Base-by-base conservation (phyloP, 2,329 filamentous ascomycete genomes). In the Sporothrix dimorphospora region DNA sequence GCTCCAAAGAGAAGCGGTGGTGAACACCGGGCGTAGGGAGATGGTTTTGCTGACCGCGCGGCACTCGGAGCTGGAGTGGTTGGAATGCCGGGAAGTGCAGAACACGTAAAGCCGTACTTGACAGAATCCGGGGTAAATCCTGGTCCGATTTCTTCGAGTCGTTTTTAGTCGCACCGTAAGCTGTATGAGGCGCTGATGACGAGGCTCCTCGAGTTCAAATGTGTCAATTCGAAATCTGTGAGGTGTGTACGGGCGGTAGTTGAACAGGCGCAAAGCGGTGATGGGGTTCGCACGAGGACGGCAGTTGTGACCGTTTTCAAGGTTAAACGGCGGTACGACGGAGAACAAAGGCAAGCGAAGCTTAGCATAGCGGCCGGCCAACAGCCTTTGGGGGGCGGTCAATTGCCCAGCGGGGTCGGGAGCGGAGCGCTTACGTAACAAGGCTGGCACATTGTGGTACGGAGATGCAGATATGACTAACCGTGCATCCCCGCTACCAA, bases 381-480 rank as follows among this genome's bases (percentile, higher is more conserved):
- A 27, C 38, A 63, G 59, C 24, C 42, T 49, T 47, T n/a, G n/a
- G 40, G 21, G 21, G 14, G 24, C 21, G 40, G 38, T 47, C 40
- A 42, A 27, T 53, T 19, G n/a, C 12, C 57, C 34, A 42, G 57
- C 38, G 57, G 57, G 57, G 57, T 61, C n/a, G 34, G 40, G 21
- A 12, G 21, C 14, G 21, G 40, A 30, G 6, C 3, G 57, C 57
- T 63, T 63, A 63, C 24, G 34, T 42, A 63, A 63, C 19, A 42
- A 7, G 0, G 3, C n/a, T n/a, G n/a, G n/a, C n/a, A 0, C 8
- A 24, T 19, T 19, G 9, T 27, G 2, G 3, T 7, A 14, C 21
- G 12, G 12, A 19, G 4, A 14, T 21, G 2, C 38, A 7, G 4
- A 11, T 2, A 12, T 66, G 63, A 66, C 45, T 66, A 49, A 49